phyloP scores from a whole-genome alignment of 2,329 filamentous ascomycete genomes.

The Aspergillus glaucus region DNA sequence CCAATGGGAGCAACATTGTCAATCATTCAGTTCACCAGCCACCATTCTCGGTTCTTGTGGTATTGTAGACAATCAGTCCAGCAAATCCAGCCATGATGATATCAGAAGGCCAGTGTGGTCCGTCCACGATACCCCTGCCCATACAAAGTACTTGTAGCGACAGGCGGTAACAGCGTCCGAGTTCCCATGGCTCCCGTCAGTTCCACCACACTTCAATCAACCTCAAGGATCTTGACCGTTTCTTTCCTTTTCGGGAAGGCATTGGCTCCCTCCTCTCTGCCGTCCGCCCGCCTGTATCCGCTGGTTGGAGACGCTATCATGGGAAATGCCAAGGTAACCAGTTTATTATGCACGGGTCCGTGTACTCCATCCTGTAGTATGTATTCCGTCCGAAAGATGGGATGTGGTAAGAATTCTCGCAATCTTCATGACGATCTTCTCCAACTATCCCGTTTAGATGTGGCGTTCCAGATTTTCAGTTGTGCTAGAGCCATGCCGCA shows the following conservation, averaged over 20 bases:
- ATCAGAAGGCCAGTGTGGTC: too few relatives aligned
- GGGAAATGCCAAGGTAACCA: neutral
- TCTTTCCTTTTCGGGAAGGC: too few relatives aligned
- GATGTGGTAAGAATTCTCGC: constrained; percentile 3
- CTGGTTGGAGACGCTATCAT: neutral
- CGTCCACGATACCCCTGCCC: too few relatives aligned
- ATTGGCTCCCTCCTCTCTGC: neutral
- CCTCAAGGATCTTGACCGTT: too few relatives aligned
- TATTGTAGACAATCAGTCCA: neutral
- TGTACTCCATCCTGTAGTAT: neutral
- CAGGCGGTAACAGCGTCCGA: neutral
- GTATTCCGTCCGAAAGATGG: neutral
- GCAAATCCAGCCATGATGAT: neutral
- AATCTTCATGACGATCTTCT: constrained; percentile 7
- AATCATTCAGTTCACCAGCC: neutral
- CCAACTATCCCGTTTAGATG: neutral
- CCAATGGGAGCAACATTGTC: neutral
- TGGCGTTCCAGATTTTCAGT: neutral
- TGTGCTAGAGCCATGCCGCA: neutral
- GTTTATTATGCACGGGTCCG: too few relatives aligned
- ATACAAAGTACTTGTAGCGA: too few relatives aligned
- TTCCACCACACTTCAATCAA: neutral
- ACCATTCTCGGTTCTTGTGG: neutral
- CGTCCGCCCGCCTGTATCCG: neutral
- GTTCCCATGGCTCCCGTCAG: neutral